Evolutionary conservation across 192 early-diverging fungal species (phyloP), one percentile per base, ranked within the genome.

Genomic region (Umbelopsis ramanniana): DNA sequence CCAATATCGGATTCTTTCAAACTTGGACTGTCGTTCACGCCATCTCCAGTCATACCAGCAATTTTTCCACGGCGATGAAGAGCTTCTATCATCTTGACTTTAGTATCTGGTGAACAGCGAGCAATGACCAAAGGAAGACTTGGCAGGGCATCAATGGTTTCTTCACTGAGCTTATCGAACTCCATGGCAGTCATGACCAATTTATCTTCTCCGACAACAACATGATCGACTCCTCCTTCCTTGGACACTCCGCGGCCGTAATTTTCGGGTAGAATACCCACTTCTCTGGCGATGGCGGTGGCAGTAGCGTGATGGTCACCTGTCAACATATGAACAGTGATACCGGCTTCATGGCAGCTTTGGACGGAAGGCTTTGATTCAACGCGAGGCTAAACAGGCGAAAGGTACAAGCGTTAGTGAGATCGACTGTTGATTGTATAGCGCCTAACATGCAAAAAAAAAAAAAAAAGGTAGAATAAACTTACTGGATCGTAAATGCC

Each of bases 21-120:
- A 79, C 86, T 85, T 10, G 92, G 92, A 50, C 89, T 86, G 80
- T 94, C 92, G 80, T 94, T 94, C 50, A 92, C 91, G 72, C 92
- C 92, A 79, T 94, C 92, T 33, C 77, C 97, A 48, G 96, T 96
- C 95, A 96, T 96, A 54, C 89, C 94, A 67, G 90, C 89, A 72
- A 91, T 89, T 50, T 87, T 84, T 22, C 82, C 82, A 68, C 89
- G 85, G 48, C 87, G 82, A 79, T 98, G 96, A 67, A 98, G 84
- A 17, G 95, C 94, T 75, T 91, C 88, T 68, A 98, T 95, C 83
- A 98, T 97, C 79, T 98, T 97, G 72, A 97, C 89, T 82, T 98
- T 98, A 79, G 95, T 97, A 73, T 98, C 96, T 19, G 97, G 97
- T 70, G 86, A 87, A 83, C 95, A 95, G 63, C 96, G 90, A 1